phyloP scores from a whole-genome alignment of 192 early-diverging fungal species.

The Allomyces macrogynus region DNA sequence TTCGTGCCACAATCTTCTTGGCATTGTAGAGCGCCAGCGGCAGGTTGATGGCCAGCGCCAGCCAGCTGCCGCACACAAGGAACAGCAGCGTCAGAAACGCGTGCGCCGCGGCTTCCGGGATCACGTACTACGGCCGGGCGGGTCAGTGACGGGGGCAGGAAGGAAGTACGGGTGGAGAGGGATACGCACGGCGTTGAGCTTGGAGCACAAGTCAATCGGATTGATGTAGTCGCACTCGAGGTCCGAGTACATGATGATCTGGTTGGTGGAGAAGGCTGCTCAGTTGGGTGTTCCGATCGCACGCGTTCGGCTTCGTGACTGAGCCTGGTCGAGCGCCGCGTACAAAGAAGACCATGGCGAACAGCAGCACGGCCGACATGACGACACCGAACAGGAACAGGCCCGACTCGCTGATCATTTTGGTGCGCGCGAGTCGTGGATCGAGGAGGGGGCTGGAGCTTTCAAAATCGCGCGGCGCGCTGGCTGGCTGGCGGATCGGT shows the following conservation, averaged over 20 bases:
- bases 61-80: slow-evolving; percentile 71
- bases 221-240: slow-evolving; percentile 98
- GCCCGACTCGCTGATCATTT: slow-evolving; percentile 39
- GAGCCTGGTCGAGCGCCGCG: slow-evolving; percentile 4
- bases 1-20: slow-evolving; percentile 60
- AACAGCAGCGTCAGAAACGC: slow-evolving; percentile 62
- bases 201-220: slow-evolving; percentile 93
- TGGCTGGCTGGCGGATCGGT: too few relatives aligned
- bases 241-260: slow-evolving; percentile 34
- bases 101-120: slow-evolving; percentile 81
- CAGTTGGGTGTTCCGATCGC: slow-evolving; percentile 1
- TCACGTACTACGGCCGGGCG: slow-evolving; percentile 49
- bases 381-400: slow-evolving; percentile 85
- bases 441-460: too few relatives aligned
- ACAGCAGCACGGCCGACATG: slow-evolving; percentile 75
- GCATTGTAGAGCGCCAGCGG: slow-evolving; percentile 72
- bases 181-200: slow-evolving; percentile 42
- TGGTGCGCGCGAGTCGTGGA: background rate
- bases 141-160: background rate
- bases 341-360: slow-evolving; percentile 91
- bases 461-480: too few relatives aligned
- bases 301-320: slow-evolving; percentile 1
- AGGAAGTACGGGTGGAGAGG: too few relatives aligned
- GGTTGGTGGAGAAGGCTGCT: background rate
- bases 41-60: slow-evolving; percentile 61